Conservation (phyloP, 2,329 filamentous ascomycete species). For the Aspergillus thermomutatus region DNA sequence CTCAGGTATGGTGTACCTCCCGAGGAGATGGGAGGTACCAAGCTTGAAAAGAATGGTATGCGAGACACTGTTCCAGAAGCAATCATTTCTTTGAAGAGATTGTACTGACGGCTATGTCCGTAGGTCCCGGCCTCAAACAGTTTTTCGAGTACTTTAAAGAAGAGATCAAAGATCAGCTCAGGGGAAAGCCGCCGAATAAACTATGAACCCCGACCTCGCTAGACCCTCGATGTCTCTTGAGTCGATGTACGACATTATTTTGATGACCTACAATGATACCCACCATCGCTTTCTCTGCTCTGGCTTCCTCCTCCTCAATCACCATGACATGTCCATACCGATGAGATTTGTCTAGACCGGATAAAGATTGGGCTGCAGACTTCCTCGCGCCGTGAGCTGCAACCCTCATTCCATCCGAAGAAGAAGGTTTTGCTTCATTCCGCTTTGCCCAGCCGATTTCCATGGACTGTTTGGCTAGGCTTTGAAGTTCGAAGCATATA, state of each 20-base stretch:
- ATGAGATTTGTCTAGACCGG: conserved; percentile 8
- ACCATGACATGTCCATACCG: background rate
- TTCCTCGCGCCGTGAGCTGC: conserved; percentile 15
- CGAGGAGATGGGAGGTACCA: conserved; percentile 43
- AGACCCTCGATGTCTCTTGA: background rate
- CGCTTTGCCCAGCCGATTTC: conserved; percentile 16
- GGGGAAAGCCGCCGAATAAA: conserved; percentile 34
- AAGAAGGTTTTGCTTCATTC: conserved; percentile 12
- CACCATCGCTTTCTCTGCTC: background rate
- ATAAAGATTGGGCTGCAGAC: conserved; percentile 22
- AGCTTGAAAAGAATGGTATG: conserved; percentile 36
- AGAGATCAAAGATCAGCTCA: conserved; percentile 41
- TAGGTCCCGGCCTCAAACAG: conserved; percentile 26
- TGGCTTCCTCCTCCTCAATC: background rate
- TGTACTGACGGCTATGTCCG: conserved; percentile 4
- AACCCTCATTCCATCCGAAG: conserved; percentile 27
- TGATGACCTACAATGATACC: conserved; percentile 18
- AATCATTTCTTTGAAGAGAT: background rate
- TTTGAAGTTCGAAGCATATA: conserved; percentile 19
- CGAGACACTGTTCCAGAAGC: background rate
- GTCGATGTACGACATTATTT: conserved; percentile 8
- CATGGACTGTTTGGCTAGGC: conserved; percentile 9
- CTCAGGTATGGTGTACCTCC: conserved; percentile 40
- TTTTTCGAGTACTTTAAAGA: conserved; percentile 42
- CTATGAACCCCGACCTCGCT: conserved; percentile 11